Percentiles rank a stretch among this genome's conserved stretches.
These are phyloP conservation scores for Galerina marginata DNA, from an alignment of 768 basidiomycete genomes.

Conservation along the genomic window DNA sequence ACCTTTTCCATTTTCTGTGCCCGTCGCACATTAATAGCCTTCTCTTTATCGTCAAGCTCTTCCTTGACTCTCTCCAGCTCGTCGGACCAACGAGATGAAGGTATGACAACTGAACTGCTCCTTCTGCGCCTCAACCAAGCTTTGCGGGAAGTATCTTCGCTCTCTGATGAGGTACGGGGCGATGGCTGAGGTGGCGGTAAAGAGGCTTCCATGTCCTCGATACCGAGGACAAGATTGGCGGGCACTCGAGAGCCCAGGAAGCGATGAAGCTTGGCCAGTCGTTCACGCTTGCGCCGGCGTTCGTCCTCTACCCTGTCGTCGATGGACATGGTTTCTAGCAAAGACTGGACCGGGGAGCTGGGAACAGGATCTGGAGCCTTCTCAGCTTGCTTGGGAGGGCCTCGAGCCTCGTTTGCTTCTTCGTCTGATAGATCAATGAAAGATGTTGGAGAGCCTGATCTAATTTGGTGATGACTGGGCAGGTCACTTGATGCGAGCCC, in stretches of 20 bases:
- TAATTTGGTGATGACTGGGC: constrained; percentile 24
- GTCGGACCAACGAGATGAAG: constrained; percentile 54
- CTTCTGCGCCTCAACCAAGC: constrained; percentile 55
- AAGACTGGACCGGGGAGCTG: constrained; percentile 48
- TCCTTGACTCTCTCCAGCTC: constrained; percentile 69
- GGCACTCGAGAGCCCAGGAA: constrained; percentile 87
- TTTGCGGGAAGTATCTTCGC: constrained; percentile 37
- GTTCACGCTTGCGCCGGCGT: constrained; percentile 72
- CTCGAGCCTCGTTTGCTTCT: constrained; percentile 30
- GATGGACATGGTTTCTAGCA: constrained; percentile 53
- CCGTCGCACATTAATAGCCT: constrained; percentile 78
- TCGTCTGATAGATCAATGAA: constrained; percentile 79
- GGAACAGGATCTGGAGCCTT: constrained; percentile 6
- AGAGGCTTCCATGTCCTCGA: constrained; percentile 36
- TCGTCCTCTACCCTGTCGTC: constrained; percentile 66
- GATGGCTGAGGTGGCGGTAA: constrained; percentile 24
- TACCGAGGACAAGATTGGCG: constrained; percentile 64
- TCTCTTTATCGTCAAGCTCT: constrained; percentile 74
- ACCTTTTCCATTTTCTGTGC: constrained; percentile 92
- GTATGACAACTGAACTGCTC: constrained; percentile 57
- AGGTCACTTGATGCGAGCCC: constrained; percentile 15
- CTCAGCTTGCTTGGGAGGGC: background rate
- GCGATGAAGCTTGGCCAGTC: constrained; percentile 81
- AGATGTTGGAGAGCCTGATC: constrained; percentile 46
- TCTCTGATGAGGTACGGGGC: constrained; percentile 20